A percentile compares a stretch with the other conserved stretches of the same genome.
Conservation (phyloP, 495 filamentous ascomycete genomes). For the Cercophora scortea region DNA sequence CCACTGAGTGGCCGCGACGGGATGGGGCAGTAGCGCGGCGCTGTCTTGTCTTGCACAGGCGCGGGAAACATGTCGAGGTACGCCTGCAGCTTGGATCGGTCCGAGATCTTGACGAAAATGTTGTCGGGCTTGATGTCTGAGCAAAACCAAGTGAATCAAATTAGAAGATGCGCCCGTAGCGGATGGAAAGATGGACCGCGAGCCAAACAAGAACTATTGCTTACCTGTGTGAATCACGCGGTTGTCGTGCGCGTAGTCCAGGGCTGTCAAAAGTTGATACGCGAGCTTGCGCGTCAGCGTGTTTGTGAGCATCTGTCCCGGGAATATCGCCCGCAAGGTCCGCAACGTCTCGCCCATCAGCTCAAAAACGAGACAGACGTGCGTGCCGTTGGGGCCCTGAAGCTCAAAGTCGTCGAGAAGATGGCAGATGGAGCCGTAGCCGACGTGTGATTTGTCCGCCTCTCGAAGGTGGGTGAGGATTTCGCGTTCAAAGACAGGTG, state of each 20-base stretch:
- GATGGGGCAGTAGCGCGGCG: constrained; percentile 6
- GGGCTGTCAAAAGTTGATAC: neutral
- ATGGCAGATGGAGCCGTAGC: constrained; percentile 24
- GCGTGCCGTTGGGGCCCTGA: constrained; percentile 39
- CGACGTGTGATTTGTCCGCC: neutral
- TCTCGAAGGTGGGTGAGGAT: constrained; percentile 10
- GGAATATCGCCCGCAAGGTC: constrained; percentile 3
- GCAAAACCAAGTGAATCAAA: too few species aligned
- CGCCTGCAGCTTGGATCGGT: constrained; percentile 5
- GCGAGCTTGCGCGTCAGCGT: constrained; percentile 3
- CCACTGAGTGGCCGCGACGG: neutral
- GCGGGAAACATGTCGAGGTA: constrained; percentile 2
- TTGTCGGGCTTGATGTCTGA: constrained; percentile 12
- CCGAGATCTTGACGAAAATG: constrained; percentile 13
- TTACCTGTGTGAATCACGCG: constrained; percentile 9
- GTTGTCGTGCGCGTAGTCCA: constrained; percentile 7
- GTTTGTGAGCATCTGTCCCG: constrained; percentile 1
- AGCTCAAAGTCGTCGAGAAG: constrained; percentile 36
- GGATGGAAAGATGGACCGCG: too few species aligned
- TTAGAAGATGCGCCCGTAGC: too few species aligned
- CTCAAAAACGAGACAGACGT: constrained; percentile 43
- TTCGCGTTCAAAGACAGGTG: constrained; percentile 3
- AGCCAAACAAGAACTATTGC: neutral
- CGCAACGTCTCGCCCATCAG: constrained; percentile 27
- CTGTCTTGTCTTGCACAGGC: constrained; percentile 8